These are phyloP conservation scores for Aspergillus sp. DNA, from an alignment of 2,329 filamentous ascomycete species.

Conservation along the genomic window DNA sequence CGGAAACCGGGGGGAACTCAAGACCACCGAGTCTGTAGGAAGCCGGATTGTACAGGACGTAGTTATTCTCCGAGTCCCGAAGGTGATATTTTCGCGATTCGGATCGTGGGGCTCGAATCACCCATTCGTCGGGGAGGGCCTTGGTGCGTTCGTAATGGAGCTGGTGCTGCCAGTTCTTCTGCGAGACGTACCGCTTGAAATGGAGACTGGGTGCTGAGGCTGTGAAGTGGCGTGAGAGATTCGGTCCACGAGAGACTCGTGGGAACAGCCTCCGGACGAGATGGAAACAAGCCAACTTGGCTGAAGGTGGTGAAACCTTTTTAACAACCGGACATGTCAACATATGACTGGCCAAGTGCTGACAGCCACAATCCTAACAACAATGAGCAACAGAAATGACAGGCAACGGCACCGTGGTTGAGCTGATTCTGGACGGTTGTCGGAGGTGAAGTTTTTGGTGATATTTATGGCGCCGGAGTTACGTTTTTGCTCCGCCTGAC, in stretches of 20 bases:
- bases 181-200: neutral
- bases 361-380: conserved; percentile 1
- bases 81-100: neutral
- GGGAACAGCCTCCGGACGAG: conserved; percentile 22
- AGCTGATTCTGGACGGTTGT: neutral
- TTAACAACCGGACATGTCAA: neutral
- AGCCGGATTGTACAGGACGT: conserved; percentile 18
- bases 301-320: conserved; percentile 5
- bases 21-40: conserved; percentile 9
- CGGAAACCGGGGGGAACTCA: conserved; percentile 2
- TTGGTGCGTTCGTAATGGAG: neutral
- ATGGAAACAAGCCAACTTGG: conserved; percentile 31
- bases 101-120: conserved; percentile 11
- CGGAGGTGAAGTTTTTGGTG: no score
- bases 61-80: conserved; percentile 4
- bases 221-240: neutral
- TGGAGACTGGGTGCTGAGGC: no score
- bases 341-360: neutral
- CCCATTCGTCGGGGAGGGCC: conserved; percentile 1
- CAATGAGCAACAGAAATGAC: neutral
- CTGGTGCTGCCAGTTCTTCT: neutral
- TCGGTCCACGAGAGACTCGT: conserved; percentile 18
- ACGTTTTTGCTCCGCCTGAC: neutral
- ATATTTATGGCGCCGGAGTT: neutral
- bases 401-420: neutral